Percentiles rank a stretch among this genome's conserved stretches.
Evolutionary conservation across 352 stramenopile genomes (phyloP).

Genomic region (Thalassiosira ordinaria): DNA sequence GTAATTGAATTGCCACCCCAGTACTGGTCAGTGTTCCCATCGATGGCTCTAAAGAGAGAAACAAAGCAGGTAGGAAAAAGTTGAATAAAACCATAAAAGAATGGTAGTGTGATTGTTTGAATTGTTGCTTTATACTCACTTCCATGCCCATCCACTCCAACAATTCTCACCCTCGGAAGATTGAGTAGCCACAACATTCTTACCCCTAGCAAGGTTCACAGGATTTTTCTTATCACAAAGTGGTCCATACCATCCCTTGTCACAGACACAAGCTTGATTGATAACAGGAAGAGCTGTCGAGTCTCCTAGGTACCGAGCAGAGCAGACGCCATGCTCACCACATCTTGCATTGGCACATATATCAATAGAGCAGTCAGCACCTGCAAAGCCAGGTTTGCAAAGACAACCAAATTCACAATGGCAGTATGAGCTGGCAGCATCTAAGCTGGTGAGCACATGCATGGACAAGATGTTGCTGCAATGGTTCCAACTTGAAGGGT

Average conservation of each 20-base stretch:
- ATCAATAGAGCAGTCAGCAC: constrained; percentile 54
- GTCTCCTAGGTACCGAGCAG: constrained; percentile 64
- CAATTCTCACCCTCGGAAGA: no score
- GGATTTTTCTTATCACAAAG: constrained; percentile 19
- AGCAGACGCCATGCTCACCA: constrained; percentile 60
- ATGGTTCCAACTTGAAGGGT: no score
- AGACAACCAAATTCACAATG: constrained; percentile 68
- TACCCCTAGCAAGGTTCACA: background rate
- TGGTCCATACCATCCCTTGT: constrained; percentile 55
- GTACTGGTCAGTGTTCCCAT: constrained; percentile 15
- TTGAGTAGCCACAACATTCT: no score
- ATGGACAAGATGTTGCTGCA: constrained; percentile 54
- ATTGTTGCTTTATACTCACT: no score
- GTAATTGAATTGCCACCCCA: constrained; percentile 4
- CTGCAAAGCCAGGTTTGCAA: constrained; percentile 64
- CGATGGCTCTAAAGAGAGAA: no score
- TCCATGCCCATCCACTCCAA: no score
- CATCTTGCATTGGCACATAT: constrained; percentile 61
- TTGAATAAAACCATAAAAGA: no score
- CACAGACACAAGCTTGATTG: constrained; percentile 61
- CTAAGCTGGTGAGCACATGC: constrained; percentile 40
- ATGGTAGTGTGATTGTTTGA: constrained; percentile 50
- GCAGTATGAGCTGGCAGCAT: constrained; percentile 52
- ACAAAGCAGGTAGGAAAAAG: no score
- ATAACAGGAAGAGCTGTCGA: constrained; percentile 29